These are phyloP conservation scores for Fusarium sp. DNA, from an alignment of 2,329 filamentous ascomycete genomes.

Conservation along the genomic window DNA sequence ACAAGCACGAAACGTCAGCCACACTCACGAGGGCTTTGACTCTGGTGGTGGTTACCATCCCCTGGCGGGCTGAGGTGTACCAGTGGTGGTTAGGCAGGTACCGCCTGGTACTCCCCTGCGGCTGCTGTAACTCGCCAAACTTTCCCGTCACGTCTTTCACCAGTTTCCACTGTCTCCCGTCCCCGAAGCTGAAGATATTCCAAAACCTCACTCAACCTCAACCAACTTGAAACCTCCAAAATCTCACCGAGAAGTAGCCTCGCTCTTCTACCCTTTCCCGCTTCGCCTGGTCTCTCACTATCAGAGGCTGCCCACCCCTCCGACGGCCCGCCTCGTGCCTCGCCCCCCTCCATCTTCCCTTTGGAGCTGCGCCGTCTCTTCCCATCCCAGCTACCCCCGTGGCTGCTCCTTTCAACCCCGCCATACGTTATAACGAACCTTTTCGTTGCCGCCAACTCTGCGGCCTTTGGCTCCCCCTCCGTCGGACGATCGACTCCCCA, in stretches of 20 bases:
- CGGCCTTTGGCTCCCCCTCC: constrained; percentile 25
- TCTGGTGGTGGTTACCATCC: neutral
- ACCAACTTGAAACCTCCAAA: constrained; percentile 5
- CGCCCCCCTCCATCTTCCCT: constrained; percentile 14
- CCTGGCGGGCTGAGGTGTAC: constrained; percentile 26
- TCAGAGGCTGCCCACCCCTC: constrained; percentile 1
- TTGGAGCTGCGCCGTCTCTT: constrained; percentile 28
- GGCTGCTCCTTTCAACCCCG: constrained; percentile 42
- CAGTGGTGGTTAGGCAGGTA: constrained; percentile 30
- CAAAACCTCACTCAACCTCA: constrained; percentile 15
- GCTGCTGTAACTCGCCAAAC: constrained; percentile 36
- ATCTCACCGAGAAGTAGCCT: neutral
- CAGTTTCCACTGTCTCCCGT: constrained; percentile 18
- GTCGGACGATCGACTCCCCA: constrained; percentile 32
- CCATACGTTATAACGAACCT: constrained; percentile 33
- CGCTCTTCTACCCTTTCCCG: constrained; percentile 2
- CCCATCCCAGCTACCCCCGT: constrained; percentile 20
- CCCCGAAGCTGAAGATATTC: constrained; percentile 28
- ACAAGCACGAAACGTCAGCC: constrained; percentile 14
- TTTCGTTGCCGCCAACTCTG: constrained; percentile 35
- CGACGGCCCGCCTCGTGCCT: constrained; percentile 21
- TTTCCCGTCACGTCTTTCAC: constrained; percentile 37
- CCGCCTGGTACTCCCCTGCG: constrained; percentile 22
- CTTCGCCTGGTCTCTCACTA: constrained; percentile 8
- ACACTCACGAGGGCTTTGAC: constrained; percentile 25